Evolutionary conservation across 495 filamentous ascomycete genomes (phyloP).

Genomic region (Penicillium psychrofluorescens): DNA sequence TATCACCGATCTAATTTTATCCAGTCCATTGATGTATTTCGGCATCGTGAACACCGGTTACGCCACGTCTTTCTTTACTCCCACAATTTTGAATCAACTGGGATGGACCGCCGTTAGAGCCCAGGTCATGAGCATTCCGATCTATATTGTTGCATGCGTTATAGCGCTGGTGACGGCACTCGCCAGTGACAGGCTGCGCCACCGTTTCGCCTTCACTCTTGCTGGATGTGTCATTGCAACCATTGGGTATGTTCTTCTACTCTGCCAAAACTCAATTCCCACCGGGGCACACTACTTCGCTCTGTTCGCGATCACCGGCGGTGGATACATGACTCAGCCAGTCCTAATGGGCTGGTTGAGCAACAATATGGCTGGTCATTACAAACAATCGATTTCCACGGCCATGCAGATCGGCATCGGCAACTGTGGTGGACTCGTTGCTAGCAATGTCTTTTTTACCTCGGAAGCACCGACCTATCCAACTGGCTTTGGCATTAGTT

Average conservation of each 20-base stretch:
- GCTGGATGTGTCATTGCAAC: constrained; percentile 38
- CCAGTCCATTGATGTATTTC: constrained; percentile 40
- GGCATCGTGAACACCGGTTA: constrained; percentile 45
- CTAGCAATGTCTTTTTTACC: constrained; percentile 38
- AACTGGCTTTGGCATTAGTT: constrained; percentile 40
- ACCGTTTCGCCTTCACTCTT: constrained; percentile 46
- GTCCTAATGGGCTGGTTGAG: constrained; percentile 46
- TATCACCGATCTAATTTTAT: neutral
- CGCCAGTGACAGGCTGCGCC: constrained; percentile 38
- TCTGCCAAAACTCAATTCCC: constrained; percentile 29
- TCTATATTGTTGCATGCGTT: constrained; percentile 45
- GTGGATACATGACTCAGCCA: constrained; percentile 40
- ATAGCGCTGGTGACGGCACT: constrained; percentile 37
- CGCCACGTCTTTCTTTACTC: constrained; percentile 45
- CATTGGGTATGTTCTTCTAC: constrained; percentile 42
- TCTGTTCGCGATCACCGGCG: constrained; percentile 38
- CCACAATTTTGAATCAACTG: constrained; percentile 49
- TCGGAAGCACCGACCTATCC: constrained; percentile 41
- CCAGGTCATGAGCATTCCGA: constrained; percentile 49
- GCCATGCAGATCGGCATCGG: constrained; percentile 48
- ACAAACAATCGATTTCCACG: constrained; percentile 46
- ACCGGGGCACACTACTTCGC: constrained; percentile 42
- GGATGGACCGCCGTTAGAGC: constrained; percentile 44
- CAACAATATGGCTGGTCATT: constrained; percentile 50
- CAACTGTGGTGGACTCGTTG: constrained; percentile 46